A percentile compares a stretch with the other conserved stretches of the same genome.
Evolutionary conservation across 306 rosid genomes (phyloP).

Genomic region (Oxytropis ochrocephala): DNA sequence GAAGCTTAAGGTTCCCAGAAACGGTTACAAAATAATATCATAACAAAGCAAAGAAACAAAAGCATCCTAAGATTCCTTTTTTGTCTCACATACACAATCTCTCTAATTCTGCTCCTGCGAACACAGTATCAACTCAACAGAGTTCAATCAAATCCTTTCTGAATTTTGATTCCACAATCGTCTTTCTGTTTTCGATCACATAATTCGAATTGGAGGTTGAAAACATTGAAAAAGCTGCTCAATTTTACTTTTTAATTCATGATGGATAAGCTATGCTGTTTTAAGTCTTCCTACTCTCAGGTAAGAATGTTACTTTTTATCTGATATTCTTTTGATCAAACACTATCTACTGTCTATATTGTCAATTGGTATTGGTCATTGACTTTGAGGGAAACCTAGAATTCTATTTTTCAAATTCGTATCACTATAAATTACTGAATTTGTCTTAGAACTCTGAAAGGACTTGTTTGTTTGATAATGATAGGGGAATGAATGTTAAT

Average conservation of each 20-base stretch:
- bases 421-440: background rate
- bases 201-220: constrained; percentile 20
- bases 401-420: constrained; percentile 2
- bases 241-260: constrained; percentile 24
- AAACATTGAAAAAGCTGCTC: no score
- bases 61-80: constrained; percentile 25
- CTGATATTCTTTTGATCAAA: background rate
- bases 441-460: constrained; percentile 7
- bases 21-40: constrained; percentile 41
- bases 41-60: constrained; percentile 6
- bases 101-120: constrained; percentile 18
- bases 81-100: constrained; percentile 22
- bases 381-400: background rate
- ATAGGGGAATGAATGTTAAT: background rate
- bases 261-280: constrained; percentile 81
- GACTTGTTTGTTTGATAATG: constrained; percentile 9
- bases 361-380: background rate
- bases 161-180: constrained; percentile 21
- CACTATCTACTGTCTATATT: background rate
- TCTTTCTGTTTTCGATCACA: constrained; percentile 27
- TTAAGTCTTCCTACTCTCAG: constrained; percentile 61
- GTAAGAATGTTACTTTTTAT: constrained; percentile 29
- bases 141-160: constrained; percentile 24
- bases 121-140: constrained; percentile 14
- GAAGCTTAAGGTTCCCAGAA: constrained; percentile 30